Percentiles rank a stretch among this genome's conserved stretches.
Evolutionary conservation across 2,329 filamentous ascomycete genomes (phyloP).

Genomic region (Aureobasidium sp.): DNA sequence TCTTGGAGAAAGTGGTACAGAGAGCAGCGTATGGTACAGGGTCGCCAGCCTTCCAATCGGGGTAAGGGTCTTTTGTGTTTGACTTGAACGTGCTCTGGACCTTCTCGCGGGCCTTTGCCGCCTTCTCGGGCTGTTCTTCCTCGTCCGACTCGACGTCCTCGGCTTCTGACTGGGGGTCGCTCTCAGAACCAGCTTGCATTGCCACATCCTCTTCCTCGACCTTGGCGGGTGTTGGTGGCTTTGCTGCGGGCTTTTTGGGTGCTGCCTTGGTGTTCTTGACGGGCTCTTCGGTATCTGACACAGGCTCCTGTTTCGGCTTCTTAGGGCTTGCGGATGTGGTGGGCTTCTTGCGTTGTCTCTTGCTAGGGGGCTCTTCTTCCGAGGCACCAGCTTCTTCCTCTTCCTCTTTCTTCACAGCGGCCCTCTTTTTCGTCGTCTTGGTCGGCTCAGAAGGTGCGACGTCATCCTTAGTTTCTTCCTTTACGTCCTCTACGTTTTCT

Average conservation of each 20-base stretch:
- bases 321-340: slow-evolving; percentile 14
- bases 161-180: slow-evolving; percentile 20
- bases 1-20: slow-evolving; percentile 86
- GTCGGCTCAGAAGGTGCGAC: slow-evolving; percentile 17
- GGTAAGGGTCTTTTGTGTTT: slow-evolving; percentile 71
- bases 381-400: slow-evolving; percentile 12
- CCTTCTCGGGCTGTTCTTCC: slow-evolving; percentile 61
- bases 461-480: slow-evolving; percentile 20
- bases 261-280: neutral
- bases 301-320: slow-evolving; percentile 21
- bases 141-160: slow-evolving; percentile 39
- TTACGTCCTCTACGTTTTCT: slow-evolving; percentile 22
- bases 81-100: slow-evolving; percentile 67
- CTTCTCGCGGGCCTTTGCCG: slow-evolving; percentile 69
- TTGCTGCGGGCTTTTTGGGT: slow-evolving; percentile 2
- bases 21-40: slow-evolving; percentile 92
- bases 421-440: slow-evolving; percentile 22
- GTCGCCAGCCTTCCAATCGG: slow-evolving; percentile 83
- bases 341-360: slow-evolving; percentile 27
- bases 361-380: slow-evolving; percentile 28
- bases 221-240: neutral
- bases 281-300: slow-evolving; percentile 28
- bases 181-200: slow-evolving; percentile 16
- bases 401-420: slow-evolving; percentile 20
- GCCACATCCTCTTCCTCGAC: slow-evolving; percentile 19